A percentile compares a stretch with the other conserved stretches of the same genome.
phyloP scores from a whole-genome alignment of 2,329 filamentous ascomycete species.

The Chaetomium sp. region DNA sequence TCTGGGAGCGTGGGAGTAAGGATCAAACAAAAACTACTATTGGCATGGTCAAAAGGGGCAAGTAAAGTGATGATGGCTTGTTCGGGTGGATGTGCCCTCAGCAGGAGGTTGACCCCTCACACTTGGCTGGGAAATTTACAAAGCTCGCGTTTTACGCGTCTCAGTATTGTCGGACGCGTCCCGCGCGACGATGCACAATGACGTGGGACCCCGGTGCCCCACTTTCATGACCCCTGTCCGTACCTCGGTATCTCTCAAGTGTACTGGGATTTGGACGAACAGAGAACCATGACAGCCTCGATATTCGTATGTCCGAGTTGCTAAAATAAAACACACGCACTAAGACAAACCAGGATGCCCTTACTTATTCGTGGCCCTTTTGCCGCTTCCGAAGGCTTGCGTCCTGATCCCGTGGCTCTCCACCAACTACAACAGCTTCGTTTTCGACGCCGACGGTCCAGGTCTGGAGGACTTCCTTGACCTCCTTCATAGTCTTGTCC shows the following conservation, averaged over 20 bases:
- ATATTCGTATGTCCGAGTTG: no score
- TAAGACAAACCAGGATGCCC: not conserved
- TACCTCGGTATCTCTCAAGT: not conserved
- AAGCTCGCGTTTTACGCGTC: conserved; percentile 20
- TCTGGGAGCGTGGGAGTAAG: not conserved
- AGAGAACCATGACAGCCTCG: no score
- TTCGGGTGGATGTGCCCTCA: no score
- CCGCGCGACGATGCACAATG: conserved; percentile 22
- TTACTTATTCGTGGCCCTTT: conserved; percentile 18
- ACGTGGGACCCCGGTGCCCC: conserved; percentile 12
- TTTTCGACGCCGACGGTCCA: conserved; percentile 62
- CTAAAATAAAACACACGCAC: not conserved
- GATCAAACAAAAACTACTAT: not conserved
- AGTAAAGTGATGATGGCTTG: not conserved
- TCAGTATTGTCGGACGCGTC: conserved; percentile 10
- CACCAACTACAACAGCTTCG: conserved; percentile 33
- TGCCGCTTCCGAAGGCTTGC: conserved; percentile 30
- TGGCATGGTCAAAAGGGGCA: not conserved
- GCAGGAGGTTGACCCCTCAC: not conserved
- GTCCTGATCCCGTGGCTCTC: conserved; percentile 4
- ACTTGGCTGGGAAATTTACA: not conserved
- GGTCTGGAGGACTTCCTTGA: conserved; percentile 69
- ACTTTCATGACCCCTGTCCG: conserved; percentile 1
- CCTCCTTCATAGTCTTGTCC: conserved; percentile 62
- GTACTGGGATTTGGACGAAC: no score